A percentile compares a stretch with the other conserved stretches of the same genome.
Conservation (phyloP, 2,329 filamentous ascomycete genomes). For the Colletotrichum zoysiae region DNA sequence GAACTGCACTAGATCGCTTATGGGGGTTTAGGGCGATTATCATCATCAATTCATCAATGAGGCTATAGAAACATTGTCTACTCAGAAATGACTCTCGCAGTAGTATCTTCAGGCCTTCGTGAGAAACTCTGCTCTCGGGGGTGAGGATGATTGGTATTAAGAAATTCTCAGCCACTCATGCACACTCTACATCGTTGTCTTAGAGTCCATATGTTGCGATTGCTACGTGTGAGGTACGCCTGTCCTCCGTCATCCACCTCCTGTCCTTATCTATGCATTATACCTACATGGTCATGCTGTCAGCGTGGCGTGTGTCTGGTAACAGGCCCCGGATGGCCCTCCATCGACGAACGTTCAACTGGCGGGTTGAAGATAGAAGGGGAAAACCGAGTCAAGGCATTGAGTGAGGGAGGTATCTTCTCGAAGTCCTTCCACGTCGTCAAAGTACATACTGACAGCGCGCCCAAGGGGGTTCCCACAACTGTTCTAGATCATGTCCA, state of each 20-base stretch:
- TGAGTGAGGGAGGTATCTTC: constrained; percentile 45
- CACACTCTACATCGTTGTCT: neutral
- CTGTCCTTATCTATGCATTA: no score
- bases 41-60: no score
- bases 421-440: constrained; percentile 72
- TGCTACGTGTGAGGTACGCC: no score
- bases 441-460: constrained; percentile 78
- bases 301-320: constrained; percentile 37
- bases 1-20: no score
- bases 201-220: no score
- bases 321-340: constrained; percentile 25
- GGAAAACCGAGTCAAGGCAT: neutral
- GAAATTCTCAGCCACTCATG: neutral
- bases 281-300: no score
- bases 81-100: no score
- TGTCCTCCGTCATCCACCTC: no score
- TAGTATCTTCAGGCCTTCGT: neutral
- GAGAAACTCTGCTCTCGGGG: neutral
- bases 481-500: constrained; percentile 64
- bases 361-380: neutral
- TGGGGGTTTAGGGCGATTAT: no score
- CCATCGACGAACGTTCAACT: constrained; percentile 1
- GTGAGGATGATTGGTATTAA: neutral
- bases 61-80: no score
- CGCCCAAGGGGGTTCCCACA: constrained; percentile 71